phyloP scores from a whole-genome alignment of 768 basidiomycete species.

The Termitomyces sp. region DNA sequence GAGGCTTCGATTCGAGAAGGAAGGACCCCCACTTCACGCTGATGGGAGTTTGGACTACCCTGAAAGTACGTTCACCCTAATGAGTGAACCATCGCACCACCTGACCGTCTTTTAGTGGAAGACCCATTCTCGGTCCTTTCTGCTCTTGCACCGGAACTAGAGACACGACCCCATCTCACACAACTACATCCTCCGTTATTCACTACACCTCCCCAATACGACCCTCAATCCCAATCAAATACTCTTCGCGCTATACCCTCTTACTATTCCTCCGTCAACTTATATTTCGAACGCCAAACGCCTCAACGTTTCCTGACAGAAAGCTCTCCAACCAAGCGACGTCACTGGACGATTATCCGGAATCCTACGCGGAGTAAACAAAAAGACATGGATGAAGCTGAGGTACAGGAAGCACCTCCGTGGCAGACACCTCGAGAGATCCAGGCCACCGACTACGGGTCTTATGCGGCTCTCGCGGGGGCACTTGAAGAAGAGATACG shows the following conservation, averaged over 20 bases:
- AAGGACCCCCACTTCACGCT: conserved; percentile 63
- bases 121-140: conserved; percentile 72
- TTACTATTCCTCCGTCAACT: conserved; percentile 14
- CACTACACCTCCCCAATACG: conserved; percentile 15
- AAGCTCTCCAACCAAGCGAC: conserved; percentile 31
- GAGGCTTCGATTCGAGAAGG: conserved; percentile 69
- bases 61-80: conserved; percentile 45
- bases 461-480: conserved; percentile 51
- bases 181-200: conserved; percentile 48
- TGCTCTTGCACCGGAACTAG: conserved; percentile 55
- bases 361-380: conserved; percentile 45
- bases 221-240: conserved; percentile 22
- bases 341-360: conserved; percentile 61
- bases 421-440: conserved; percentile 52
- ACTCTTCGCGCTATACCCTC: conserved; percentile 17
- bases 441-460: conserved; percentile 57
- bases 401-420: conserved; percentile 29
- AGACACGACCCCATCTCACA: conserved; percentile 49
- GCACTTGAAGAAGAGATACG: conserved; percentile 42
- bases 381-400: conserved; percentile 50
- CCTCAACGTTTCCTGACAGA: conserved; percentile 20
- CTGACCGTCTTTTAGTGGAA: conserved; percentile 51
- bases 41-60: conserved; percentile 80
- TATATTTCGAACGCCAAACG: conserved; percentile 11
- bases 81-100: neutral